Evolutionary conservation across 768 basidiomycete genomes (phyloP).

Genomic region (Tulasnella sp.): DNA sequence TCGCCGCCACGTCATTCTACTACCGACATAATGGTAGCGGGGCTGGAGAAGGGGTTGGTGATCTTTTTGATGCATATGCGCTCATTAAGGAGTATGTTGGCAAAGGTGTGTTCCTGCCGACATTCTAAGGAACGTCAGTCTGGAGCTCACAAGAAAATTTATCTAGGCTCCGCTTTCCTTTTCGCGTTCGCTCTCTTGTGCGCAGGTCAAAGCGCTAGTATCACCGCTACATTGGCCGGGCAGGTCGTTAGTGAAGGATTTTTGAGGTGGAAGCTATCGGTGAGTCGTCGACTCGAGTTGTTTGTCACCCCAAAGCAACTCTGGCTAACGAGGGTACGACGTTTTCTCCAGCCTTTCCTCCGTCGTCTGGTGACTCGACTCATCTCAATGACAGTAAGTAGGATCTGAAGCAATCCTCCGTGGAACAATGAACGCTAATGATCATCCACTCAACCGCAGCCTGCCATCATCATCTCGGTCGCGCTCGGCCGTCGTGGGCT

Average conservation of each 20-base stretch:
- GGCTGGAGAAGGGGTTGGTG: constrained; percentile 3
- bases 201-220: constrained; percentile 44
- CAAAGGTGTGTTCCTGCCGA: neutral
- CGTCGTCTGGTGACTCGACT: constrained; percentile 43
- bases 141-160: neutral
- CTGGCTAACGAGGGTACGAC: neutral
- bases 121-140: neutral
- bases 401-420: neutral
- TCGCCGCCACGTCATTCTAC: constrained; percentile 45
- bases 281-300: neutral
- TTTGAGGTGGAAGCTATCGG: constrained; percentile 43
- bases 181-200: constrained; percentile 47
- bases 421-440: too few relatives aligned
- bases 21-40: constrained; percentile 33
- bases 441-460: constrained; percentile 29
- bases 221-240: constrained; percentile 45
- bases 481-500: constrained; percentile 42
- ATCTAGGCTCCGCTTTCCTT: constrained; percentile 41
- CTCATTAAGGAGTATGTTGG: constrained; percentile 21
- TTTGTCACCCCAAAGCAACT: neutral
- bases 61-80: constrained; percentile 19
- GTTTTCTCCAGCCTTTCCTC: constrained; percentile 38
- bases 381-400: constrained; percentile 40
- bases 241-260: constrained; percentile 47
- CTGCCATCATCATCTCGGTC: constrained; percentile 42